Percentiles rank a stretch among this genome's conserved stretches.
These are phyloP conservation scores for Periglandula ipomoeae DNA, from an alignment of 2,329 filamentous ascomycete genomes.

Conservation along the genomic window DNA sequence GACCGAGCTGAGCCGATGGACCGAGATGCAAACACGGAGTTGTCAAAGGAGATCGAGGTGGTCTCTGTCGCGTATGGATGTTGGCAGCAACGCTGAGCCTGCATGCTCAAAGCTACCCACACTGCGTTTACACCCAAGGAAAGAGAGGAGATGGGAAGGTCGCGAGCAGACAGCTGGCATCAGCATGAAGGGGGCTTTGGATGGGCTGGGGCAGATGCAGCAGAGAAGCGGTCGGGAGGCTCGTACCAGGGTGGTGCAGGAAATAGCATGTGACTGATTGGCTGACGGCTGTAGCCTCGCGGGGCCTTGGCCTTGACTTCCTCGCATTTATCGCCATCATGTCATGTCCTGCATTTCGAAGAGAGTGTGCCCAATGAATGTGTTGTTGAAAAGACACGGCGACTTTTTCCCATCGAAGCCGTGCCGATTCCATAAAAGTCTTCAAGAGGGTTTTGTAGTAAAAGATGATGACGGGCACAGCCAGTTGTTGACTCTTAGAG, in stretches of 20 bases:
- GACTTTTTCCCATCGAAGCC: no score
- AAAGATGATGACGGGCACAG: no score
- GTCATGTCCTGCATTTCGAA: no score
- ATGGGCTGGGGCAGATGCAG: background rate
- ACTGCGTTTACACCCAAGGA: background rate
- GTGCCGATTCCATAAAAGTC: no score
- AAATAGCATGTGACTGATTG: constrained; percentile 6
- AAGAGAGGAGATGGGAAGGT: no score
- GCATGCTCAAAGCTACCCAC: background rate
- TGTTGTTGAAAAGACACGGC: no score
- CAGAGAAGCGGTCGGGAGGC: background rate
- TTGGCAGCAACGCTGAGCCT: background rate
- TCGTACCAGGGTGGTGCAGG: background rate
- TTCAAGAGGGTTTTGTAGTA: no score
- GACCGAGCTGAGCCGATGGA: constrained; percentile 3
- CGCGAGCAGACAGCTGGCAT: background rate
- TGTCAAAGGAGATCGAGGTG: constrained; percentile 1
- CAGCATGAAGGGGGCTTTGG: background rate
- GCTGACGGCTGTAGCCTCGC: background rate
- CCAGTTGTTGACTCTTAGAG: no score
- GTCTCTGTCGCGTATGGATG: background rate
- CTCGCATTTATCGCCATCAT: no score
- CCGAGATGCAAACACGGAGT: constrained; percentile 1
- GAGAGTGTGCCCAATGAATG: no score
- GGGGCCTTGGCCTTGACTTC: background rate